These are phyloP conservation scores for Candida schatavii DNA, from an alignment of 805 yeast species.

Conservation along the genomic window DNA sequence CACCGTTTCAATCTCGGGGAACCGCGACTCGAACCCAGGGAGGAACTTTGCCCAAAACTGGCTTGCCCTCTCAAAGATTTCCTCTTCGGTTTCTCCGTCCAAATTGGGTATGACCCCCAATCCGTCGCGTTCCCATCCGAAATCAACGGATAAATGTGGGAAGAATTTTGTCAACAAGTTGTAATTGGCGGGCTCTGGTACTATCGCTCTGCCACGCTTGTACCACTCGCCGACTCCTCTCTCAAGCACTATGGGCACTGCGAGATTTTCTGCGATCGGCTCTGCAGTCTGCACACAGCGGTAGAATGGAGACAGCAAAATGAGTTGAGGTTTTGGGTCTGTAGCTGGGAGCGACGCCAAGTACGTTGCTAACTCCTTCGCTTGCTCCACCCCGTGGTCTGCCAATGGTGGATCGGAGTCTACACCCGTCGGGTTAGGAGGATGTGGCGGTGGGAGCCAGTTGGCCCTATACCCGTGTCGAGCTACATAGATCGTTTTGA, in stretches of 20 bases:
- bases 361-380: constrained; percentile 69
- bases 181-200: constrained; percentile 66
- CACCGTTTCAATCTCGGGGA: constrained; percentile 61
- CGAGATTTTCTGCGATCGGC: constrained; percentile 62
- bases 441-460: constrained; percentile 74
- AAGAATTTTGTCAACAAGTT: constrained; percentile 54
- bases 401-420: constrained; percentile 89
- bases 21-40: constrained; percentile 51
- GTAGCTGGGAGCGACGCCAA: constrained; percentile 38
- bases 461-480: constrained; percentile 91
- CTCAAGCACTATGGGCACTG: constrained; percentile 63
- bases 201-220: constrained; percentile 59
- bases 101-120: constrained; percentile 59
- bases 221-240: constrained; percentile 94
- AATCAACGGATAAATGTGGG: constrained; percentile 34
- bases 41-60: constrained; percentile 56
- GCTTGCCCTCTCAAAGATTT: constrained; percentile 62
- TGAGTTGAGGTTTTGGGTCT: constrained; percentile 66
- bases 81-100: constrained; percentile 71
- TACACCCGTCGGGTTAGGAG: constrained; percentile 82
- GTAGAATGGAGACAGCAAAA: constrained; percentile 83
- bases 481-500: constrained; percentile 64
- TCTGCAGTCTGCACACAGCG: constrained; percentile 81
- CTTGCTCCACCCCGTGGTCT: constrained; percentile 84
- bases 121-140: constrained; percentile 46